Conservation (phyloP, 441 rosid species). For the Melastoma candidum region DNA sequence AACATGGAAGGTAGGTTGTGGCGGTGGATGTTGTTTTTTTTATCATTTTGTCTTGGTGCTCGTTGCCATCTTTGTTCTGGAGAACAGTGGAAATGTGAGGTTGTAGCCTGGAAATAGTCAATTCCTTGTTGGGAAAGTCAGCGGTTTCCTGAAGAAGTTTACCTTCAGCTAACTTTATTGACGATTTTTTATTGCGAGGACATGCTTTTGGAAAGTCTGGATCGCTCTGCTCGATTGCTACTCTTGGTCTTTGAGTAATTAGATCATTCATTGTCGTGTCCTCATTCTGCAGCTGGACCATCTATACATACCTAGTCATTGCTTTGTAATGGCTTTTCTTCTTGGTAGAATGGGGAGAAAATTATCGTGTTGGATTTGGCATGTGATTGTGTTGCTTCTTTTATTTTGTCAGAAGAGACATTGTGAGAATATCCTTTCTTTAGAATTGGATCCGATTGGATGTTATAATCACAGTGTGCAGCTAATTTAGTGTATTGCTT, state of each 20-base stretch:
- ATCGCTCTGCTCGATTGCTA: too few species aligned
- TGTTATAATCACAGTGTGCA: neutral
- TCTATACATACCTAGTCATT: neutral
- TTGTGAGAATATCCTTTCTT: neutral
- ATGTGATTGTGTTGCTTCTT: neutral
- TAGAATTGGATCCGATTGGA: neutral
- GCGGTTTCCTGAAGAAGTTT: too few species aligned
- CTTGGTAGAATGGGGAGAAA: neutral
- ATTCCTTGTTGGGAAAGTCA: too few species aligned
- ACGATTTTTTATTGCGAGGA: too few species aligned
- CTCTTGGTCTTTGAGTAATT: too few species aligned
- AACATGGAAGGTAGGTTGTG: slow-evolving; percentile 66
- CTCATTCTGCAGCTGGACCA: too few species aligned
- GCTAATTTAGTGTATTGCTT: slow-evolving; percentile 9
- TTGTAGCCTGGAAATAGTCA: too few species aligned
- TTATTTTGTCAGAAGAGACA: neutral
- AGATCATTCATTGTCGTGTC: too few species aligned
- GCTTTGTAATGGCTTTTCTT: neutral
- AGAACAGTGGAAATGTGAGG: neutral
- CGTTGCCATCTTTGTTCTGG: slow-evolving; percentile 16
- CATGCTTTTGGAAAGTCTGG: too few species aligned
- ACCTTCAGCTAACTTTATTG: too few species aligned
- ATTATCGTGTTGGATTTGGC: neutral
- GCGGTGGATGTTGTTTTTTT: neutral
- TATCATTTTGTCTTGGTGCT: slow-evolving; percentile 16